phyloP scores from a whole-genome alignment of 2,329 filamentous ascomycete species.

The Pyrenophora tritici-repentis region DNA sequence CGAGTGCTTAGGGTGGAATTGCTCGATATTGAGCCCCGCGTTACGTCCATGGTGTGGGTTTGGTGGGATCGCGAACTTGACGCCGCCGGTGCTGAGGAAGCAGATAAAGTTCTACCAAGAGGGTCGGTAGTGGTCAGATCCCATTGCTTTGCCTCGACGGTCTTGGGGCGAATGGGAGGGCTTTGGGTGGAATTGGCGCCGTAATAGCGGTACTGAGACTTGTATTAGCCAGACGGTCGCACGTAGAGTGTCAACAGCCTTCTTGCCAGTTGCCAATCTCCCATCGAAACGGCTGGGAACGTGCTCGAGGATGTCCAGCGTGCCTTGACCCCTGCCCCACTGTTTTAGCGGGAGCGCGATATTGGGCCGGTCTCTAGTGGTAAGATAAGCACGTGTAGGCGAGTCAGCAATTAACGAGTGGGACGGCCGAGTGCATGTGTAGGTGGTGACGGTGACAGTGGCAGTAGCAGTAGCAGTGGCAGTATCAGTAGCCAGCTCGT shows the following conservation, averaged over 20 bases:
- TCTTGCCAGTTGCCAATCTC: constrained; percentile 45
- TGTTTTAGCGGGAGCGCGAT: constrained; percentile 45
- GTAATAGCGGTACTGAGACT: constrained; percentile 43
- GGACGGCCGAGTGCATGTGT: constrained; percentile 17
- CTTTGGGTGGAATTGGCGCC: constrained; percentile 33
- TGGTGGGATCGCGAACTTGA: constrained; percentile 17
- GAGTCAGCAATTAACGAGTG: constrained; percentile 24
- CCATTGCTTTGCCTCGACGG: constrained; percentile 45
- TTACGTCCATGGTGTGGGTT: constrained; percentile 41
- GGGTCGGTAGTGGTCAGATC: constrained; percentile 42
- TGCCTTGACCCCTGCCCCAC: constrained; percentile 40
- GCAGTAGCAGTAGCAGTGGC: constrained; percentile 9
- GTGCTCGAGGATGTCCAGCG: constrained; percentile 13
- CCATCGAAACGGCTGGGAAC: constrained; percentile 29
- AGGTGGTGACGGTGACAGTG: neutral
- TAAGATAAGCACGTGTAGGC: constrained; percentile 42
- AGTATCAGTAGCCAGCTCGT: neutral
- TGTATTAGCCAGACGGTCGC: constrained; percentile 13
- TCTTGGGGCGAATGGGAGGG: constrained; percentile 36
- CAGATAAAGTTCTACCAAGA: constrained; percentile 44
- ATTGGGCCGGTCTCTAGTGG: constrained; percentile 38
- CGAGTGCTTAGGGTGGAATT: constrained; percentile 42
- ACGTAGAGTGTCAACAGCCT: constrained; percentile 10
- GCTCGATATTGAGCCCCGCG: constrained; percentile 48
- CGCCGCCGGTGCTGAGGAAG: constrained; percentile 27